These are phyloP conservation scores for Coix lacrymajobi DNA, from an alignment of 176 grass and related monocot genomes.

Conservation along the genomic window DNA sequence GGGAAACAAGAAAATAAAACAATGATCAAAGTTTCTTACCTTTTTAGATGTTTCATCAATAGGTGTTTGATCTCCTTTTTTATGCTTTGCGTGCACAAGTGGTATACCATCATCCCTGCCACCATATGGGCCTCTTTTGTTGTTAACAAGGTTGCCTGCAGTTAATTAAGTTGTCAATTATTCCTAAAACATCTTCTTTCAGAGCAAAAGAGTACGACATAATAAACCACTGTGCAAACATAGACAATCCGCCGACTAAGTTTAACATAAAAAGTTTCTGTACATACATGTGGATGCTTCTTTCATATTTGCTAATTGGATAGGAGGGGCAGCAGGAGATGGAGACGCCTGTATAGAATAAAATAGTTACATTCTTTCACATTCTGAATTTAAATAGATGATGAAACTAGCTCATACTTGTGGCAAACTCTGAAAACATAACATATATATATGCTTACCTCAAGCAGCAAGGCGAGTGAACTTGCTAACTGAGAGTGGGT, in stretches of 20 bases:
- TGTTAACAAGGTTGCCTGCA: constrained; percentile 30
- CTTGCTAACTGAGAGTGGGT: constrained; percentile 58
- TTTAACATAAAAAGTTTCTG: constrained; percentile 12
- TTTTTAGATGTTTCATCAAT: constrained; percentile 28
- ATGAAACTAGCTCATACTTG: background rate
- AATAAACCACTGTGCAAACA: constrained; percentile 13
- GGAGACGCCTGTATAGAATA: constrained; percentile 24
- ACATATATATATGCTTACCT: constrained; percentile 33
- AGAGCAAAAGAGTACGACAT: background rate
- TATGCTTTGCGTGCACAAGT: constrained; percentile 28
- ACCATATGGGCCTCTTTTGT: constrained; percentile 25
- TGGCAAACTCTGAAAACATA: background rate
- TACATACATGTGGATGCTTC: constrained; percentile 47
- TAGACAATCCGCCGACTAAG: background rate
- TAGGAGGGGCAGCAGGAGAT: constrained; percentile 19
- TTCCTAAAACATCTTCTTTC: constrained; percentile 13
- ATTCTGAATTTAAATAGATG: constrained; percentile 19
- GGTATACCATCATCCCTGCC: constrained; percentile 33
- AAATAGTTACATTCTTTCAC: constrained; percentile 23
- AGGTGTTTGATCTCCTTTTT: constrained; percentile 21
- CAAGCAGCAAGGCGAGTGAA: constrained; percentile 46
- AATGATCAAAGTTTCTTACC: constrained; percentile 32
- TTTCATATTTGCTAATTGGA: constrained; percentile 20
- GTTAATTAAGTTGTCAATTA: constrained; percentile 27
- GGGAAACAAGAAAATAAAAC: background rate